Evolutionary conservation across 139 green algal species (phyloP).

Genomic region (Gonium pectorale): DNA sequence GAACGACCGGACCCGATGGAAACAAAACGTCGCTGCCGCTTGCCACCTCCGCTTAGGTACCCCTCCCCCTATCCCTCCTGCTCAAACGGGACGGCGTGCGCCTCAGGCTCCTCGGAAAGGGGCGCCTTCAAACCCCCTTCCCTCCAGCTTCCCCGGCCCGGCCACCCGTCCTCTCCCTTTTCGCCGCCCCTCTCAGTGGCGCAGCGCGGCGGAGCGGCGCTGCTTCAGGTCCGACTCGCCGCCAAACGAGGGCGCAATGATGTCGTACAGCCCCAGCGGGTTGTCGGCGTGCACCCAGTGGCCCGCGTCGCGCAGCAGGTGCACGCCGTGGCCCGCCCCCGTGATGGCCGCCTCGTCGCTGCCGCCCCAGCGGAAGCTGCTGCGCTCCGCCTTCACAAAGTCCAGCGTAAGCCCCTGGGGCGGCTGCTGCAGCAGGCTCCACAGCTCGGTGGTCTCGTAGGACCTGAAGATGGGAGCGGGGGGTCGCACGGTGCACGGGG

Average conservation of each 20-base stretch:
- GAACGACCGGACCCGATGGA: too few species aligned
- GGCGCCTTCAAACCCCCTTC: too few species aligned
- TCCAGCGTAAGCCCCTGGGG: slow-evolving; percentile 78
- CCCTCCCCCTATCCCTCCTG: too few species aligned
- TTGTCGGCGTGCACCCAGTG: slow-evolving; percentile 95
- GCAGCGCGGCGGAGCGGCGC: not conserved
- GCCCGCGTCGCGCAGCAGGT: slow-evolving; percentile 78
- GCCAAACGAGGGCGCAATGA: slow-evolving; percentile 81
- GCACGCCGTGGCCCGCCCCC: slow-evolving; percentile 77
- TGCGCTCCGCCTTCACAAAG: slow-evolving; percentile 81
- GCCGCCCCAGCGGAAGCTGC: slow-evolving; percentile 64
- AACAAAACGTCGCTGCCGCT: too few species aligned
- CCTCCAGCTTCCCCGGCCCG: too few species aligned
- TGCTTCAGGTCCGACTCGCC: slow-evolving; percentile 1
- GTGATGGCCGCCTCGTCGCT: slow-evolving; percentile 72
- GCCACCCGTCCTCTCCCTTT: too few species aligned
- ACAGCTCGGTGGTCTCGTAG: slow-evolving; percentile 86
- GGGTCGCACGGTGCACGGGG: not conserved
- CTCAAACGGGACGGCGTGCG: too few species aligned
- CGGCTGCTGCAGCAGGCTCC: slow-evolving; percentile 78
- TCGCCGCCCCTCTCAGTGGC: too few species aligned
- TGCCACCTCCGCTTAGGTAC: too few species aligned
- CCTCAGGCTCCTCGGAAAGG: too few species aligned
- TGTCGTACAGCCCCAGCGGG: slow-evolving; percentile 81
- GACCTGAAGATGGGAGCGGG: slow-evolving; percentile 48